These are phyloP conservation scores for Amanita rimosa DNA, from an alignment of 768 basidiomycete species.

Conservation along the genomic window DNA sequence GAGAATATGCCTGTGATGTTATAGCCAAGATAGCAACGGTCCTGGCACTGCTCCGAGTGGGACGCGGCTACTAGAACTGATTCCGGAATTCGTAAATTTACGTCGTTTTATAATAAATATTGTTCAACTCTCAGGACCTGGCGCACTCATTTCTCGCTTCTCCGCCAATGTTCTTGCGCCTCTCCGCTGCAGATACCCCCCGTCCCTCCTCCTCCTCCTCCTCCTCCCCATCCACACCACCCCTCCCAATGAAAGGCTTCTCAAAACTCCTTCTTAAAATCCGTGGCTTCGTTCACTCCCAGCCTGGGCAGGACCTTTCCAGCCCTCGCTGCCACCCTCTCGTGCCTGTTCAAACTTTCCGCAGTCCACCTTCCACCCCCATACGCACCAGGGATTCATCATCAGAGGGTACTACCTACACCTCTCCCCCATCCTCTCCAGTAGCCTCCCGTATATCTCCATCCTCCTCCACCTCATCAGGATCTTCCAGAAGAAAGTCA, in stretches of 20 bases:
- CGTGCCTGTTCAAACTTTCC: not conserved
- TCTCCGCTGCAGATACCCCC: conserved; percentile 8
- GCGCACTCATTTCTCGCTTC: not conserved
- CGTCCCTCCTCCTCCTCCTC: conserved; percentile 8
- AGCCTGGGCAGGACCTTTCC: conserved; percentile 9
- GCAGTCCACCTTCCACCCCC: not conserved
- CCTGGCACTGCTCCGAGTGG: too few relatives aligned
- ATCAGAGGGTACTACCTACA: not conserved
- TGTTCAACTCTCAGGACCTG: not conserved
- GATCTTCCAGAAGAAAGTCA: conserved; percentile 10
- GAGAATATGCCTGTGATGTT: conserved; percentile 29
- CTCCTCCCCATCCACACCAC: not conserved
- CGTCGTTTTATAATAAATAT: too few relatives aligned
- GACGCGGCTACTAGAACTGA: too few relatives aligned
- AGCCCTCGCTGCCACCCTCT: not conserved
- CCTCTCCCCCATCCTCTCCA: not conserved
- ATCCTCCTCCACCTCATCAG: not conserved
- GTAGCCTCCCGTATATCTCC: not conserved
- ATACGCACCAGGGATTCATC: not conserved
- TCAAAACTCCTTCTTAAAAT: conserved; percentile 46
- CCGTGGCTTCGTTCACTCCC: conserved; percentile 23
- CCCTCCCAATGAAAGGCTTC: conserved; percentile 22
- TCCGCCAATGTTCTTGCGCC: conserved; percentile 6
- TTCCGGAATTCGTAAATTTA: too few relatives aligned
- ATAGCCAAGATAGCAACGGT: too few relatives aligned